Conservation (phyloP, 768 basidiomycete species). For the Suillus decipiens region DNA sequence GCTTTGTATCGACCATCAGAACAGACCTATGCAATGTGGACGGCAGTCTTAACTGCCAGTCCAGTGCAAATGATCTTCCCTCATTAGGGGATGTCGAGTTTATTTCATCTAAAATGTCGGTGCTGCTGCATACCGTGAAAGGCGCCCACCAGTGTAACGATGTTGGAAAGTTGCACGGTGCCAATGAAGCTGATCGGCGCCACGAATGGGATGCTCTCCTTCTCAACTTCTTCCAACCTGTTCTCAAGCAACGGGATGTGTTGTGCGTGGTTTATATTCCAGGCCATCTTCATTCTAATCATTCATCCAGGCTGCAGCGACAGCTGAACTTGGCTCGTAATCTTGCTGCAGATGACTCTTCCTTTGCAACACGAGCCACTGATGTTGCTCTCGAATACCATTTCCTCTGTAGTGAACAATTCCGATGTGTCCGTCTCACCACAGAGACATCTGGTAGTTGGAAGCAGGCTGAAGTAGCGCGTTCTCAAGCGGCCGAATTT, state of each 20-base stretch:
- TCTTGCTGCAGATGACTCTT: neutral
- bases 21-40: neutral
- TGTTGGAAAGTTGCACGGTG: neutral
- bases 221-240: neutral
- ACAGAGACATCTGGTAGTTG: neutral
- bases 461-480: neutral
- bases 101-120: neutral
- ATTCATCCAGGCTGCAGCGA: neutral
- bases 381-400: rapidly evolving
- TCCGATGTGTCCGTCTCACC: neutral
- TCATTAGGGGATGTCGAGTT: neutral
- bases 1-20: neutral
- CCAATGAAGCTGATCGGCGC: neutral
- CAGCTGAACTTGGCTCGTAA: neutral
- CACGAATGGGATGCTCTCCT: constrained; percentile 4
- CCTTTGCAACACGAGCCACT: neutral
- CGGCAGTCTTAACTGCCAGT: no score
- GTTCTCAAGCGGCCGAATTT: neutral
- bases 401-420: neutral
- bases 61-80: no score
- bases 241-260: neutral
- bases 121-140: neutral
- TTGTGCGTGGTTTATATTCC: neutral
- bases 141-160: neutral
- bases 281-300: neutral